Conservation (phyloP, 2,329 filamentous ascomycete species). For the Fusarium nodosum region DNA sequence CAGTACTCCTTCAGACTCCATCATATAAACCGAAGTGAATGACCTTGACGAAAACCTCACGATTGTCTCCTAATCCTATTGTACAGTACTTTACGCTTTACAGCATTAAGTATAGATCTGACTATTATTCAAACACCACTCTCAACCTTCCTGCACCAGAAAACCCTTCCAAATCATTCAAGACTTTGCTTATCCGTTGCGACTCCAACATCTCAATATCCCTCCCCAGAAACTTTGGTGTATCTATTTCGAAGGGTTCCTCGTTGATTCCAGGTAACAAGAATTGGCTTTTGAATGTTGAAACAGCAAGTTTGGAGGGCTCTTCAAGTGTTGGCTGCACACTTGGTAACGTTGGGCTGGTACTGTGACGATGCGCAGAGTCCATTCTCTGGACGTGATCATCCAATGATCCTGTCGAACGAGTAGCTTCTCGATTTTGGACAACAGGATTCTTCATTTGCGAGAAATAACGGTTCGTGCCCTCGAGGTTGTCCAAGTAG, state of each 20-base stretch:
- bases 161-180: constrained; percentile 48
- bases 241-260: neutral
- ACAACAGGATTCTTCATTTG: constrained; percentile 17
- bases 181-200: constrained; percentile 39
- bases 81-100: neutral
- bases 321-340: constrained; percentile 26
- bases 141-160: constrained; percentile 40
- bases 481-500: constrained; percentile 37
- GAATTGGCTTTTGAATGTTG: constrained; percentile 29
- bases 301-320: neutral
- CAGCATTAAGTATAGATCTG: neutral
- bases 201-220: constrained; percentile 26
- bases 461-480: constrained; percentile 29
- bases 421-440: constrained; percentile 7
- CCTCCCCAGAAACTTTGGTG: constrained; percentile 12
- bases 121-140: neutral
- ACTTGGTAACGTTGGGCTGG: constrained; percentile 24
- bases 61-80: neutral
- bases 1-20: neutral
- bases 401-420: constrained; percentile 18
- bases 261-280: constrained; percentile 26
- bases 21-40: no score
- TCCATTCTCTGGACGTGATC: constrained; percentile 1
- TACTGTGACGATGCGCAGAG: constrained; percentile 12
- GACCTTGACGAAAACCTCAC: neutral